These are phyloP conservation scores for Fusarium ramigenum DNA, from an alignment of 2,329 filamentous ascomycete species.

Conservation along the genomic window DNA sequence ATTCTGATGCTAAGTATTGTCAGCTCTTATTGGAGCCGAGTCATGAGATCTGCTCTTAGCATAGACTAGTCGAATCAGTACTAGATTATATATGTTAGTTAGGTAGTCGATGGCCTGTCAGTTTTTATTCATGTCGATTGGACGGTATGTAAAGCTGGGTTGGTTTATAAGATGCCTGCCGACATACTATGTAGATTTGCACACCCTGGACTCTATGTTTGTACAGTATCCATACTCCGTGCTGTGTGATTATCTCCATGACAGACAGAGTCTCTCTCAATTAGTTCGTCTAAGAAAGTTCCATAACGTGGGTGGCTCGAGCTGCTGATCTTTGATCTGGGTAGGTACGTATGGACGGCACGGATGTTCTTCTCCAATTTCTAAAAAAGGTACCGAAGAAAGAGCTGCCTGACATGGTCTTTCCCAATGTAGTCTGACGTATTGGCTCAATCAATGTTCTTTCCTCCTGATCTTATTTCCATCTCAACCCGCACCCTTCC, in stretches of 20 bases:
- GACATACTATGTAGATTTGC: neutral
- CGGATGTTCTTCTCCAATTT: constrained; percentile 1
- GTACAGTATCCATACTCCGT: neutral
- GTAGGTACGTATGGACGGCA: neutral
- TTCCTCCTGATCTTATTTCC: neutral
- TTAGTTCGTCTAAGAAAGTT: neutral
- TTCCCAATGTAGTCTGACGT: neutral
- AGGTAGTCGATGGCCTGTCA: neutral
- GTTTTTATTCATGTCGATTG: neutral
- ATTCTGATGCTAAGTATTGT: constrained; percentile 11
- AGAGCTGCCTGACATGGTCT: neutral
- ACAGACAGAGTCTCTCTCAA: neutral
- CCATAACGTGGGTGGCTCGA: neutral
- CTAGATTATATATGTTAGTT: neutral
- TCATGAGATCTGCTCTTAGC: constrained; percentile 34
- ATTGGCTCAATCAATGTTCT: neutral
- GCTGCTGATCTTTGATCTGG: neutral
- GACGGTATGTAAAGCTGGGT: neutral
- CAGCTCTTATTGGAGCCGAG: constrained; percentile 24
- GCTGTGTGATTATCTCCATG: neutral
- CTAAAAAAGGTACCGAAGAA: neutral
- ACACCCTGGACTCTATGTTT: neutral
- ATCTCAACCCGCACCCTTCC: neutral
- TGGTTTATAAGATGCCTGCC: neutral
- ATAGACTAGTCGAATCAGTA: constrained; percentile 8